Evolutionary conservation across 2,329 filamentous ascomycete species (phyloP).

Genomic region (Cladophialophora bantiana): DNA sequence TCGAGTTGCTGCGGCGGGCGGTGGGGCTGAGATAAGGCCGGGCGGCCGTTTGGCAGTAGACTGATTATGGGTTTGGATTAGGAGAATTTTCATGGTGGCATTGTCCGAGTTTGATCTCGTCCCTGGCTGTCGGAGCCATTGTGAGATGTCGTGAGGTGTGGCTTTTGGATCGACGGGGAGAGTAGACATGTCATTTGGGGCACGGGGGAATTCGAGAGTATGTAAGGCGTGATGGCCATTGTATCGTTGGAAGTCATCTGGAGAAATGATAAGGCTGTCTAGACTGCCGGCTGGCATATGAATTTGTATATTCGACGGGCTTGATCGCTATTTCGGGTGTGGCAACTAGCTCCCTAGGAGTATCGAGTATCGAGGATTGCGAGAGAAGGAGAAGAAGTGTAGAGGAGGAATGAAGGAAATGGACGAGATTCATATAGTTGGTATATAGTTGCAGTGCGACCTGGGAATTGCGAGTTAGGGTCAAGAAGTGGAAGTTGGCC

Average conservation of each 20-base stretch:
- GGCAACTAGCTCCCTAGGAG: background rate
- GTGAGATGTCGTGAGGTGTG: constrained; percentile 8
- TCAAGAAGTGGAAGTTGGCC: background rate
- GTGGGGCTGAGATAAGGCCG: constrained; percentile 11
- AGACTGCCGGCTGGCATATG: constrained; percentile 23
- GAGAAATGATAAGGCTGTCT: constrained; percentile 35
- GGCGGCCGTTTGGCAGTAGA: constrained; percentile 24
- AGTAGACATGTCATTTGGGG: constrained; percentile 7
- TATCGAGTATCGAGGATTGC: background rate
- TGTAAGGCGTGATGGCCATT: constrained; percentile 33
- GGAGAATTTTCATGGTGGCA: constrained; percentile 31
- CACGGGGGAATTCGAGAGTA: constrained; percentile 28
- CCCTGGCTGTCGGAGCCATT: constrained; percentile 6
- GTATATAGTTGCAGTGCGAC: no score
- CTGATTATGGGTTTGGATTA: constrained; percentile 36
- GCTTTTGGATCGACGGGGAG: constrained; percentile 3
- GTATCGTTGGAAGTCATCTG: constrained; percentile 29
- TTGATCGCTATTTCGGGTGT: background rate
- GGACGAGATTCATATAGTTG: background rate
- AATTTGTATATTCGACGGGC: background rate
- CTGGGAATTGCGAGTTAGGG: background rate
- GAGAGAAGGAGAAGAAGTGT: background rate
- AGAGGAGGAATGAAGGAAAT: background rate
- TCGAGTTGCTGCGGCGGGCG: background rate
- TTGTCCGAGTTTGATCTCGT: constrained; percentile 1